Percentiles rank a stretch among this genome's conserved stretches.
phyloP scores from a whole-genome alignment of 2,329 filamentous ascomycete genomes.

The Geosmithia flava region DNA sequence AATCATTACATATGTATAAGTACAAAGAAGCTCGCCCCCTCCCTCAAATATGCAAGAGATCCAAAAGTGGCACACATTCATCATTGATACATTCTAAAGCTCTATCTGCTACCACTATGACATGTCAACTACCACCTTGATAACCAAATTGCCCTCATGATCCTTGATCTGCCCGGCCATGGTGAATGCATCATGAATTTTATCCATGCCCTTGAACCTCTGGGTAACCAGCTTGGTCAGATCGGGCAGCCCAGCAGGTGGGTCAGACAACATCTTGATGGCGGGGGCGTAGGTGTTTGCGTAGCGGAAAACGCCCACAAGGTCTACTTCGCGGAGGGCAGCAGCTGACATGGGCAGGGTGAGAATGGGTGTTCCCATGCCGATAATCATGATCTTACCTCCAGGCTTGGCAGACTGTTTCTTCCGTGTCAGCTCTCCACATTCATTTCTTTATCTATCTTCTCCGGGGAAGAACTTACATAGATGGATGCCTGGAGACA shows the following conservation, averaged over 20 bases:
- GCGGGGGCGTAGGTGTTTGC: conserved; percentile 56
- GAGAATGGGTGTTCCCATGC: conserved; percentile 61
- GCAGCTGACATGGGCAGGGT: conserved; percentile 58
- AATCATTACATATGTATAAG: background rate
- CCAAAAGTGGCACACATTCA: background rate
- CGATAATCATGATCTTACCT: conserved; percentile 57
- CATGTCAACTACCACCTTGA: conserved; percentile 59
- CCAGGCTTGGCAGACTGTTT: conserved; percentile 48
- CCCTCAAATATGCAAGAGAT: no score
- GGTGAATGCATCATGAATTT: conserved; percentile 54
- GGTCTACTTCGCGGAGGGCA: conserved; percentile 56
- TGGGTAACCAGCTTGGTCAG: conserved; percentile 61
- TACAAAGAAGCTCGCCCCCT: background rate
- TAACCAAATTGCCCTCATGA: conserved; percentile 53
- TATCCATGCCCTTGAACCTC: conserved; percentile 49
- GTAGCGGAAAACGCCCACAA: conserved; percentile 61
- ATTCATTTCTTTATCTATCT: background rate
- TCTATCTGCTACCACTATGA: background rate
- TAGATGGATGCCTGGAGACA: conserved; percentile 68
- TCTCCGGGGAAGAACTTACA: conserved; percentile 19
- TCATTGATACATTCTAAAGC: background rate
- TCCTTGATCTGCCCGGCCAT: conserved; percentile 64
- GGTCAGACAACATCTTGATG: conserved; percentile 36
- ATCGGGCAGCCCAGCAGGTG: conserved; percentile 42
- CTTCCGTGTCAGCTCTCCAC: background rate